phyloP scores from a whole-genome alignment of 2,329 filamentous ascomycete species.

The Monilinia aucupariae region DNA sequence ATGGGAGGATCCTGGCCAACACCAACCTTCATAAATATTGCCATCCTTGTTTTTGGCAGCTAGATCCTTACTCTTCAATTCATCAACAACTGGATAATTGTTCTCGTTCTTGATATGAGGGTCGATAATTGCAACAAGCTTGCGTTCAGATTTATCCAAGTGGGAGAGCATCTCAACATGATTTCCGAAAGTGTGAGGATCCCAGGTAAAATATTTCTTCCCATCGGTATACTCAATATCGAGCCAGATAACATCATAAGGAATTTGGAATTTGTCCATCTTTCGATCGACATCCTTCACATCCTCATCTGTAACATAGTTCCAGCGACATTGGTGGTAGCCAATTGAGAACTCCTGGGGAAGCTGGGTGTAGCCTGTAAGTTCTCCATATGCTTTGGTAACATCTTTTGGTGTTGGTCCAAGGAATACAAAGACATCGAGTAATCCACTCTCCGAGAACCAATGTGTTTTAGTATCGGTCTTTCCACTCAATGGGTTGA shows the following conservation, averaged over 20 bases:
- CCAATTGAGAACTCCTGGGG: conserved; percentile 88
- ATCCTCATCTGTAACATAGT: conserved; percentile 95
- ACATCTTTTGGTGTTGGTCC: conserved; percentile 81
- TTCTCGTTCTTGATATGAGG: conserved; percentile 94
- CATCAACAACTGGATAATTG: conserved; percentile 68
- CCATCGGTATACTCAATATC: conserved; percentile 97
- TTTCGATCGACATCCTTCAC: conserved; percentile 94
- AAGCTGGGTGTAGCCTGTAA: conserved; percentile 86
- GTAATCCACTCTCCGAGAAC: conserved; percentile 85
- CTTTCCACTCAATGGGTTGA: conserved; percentile 73
- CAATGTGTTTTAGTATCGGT: conserved; percentile 87
- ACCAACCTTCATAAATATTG: conserved; percentile 91
- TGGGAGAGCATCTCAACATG: conserved; percentile 84
- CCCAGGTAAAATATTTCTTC: conserved; percentile 98
- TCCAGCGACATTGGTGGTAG: conserved; percentile 98
- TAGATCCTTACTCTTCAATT: conserved; percentile 77
- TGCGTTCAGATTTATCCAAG: conserved; percentile 76
- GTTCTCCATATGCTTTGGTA: conserved; percentile 74
- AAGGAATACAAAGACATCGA: conserved; percentile 93
- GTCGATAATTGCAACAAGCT: conserved; percentile 91
- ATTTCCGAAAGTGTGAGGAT: conserved; percentile 79
- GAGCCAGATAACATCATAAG: conserved; percentile 98
- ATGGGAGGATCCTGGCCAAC: conserved; percentile 94
- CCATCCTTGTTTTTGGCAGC: conserved; percentile 87
- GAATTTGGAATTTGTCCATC: conserved; percentile 91